These are phyloP conservation scores for Ilyonectria mors-panacis DNA, from an alignment of 2,329 filamentous ascomycete genomes.

Conservation along the genomic window DNA sequence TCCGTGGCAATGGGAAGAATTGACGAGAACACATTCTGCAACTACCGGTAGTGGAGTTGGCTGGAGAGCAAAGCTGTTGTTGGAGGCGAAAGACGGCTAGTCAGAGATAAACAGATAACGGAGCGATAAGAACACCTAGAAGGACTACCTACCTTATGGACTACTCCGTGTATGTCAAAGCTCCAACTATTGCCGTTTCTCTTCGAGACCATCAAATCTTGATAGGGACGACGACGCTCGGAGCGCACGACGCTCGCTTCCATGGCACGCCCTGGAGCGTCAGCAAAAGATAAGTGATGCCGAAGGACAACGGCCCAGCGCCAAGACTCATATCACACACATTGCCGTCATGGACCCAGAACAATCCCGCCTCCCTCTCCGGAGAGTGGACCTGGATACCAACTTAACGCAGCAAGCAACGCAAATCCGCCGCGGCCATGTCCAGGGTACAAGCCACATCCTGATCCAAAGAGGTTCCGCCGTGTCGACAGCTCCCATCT, in stretches of 20 bases:
- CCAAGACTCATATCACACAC: not conserved
- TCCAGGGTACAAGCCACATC: not conserved
- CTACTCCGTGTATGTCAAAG: not conserved
- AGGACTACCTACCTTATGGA: not conserved
- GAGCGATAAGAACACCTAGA: not conserved
- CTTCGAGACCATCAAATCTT: not conserved
- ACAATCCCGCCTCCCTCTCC: slow-evolving; percentile 2
- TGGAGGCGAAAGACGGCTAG: too few relatives aligned
- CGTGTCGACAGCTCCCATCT: not conserved
- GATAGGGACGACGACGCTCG: not conserved
- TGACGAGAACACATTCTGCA: not conserved
- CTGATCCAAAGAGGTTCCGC: not conserved
- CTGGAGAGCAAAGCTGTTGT: not conserved
- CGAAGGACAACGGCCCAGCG: slow-evolving; percentile 8
- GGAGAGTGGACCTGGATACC: not conserved
- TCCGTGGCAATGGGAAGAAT: not conserved
- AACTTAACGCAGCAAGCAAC: not conserved
- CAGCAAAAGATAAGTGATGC: slow-evolving; percentile 10
- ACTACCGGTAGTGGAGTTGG: not conserved
- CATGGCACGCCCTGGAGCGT: slow-evolving; percentile 10
- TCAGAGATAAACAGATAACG: not conserved
- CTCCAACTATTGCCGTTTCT: not conserved
- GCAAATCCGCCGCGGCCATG: not conserved
- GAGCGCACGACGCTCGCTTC: not conserved
- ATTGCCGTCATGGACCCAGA: slow-evolving; percentile 15